phyloP scores from a whole-genome alignment of 2,329 filamentous ascomycete species.

The Huntiella savannae region DNA sequence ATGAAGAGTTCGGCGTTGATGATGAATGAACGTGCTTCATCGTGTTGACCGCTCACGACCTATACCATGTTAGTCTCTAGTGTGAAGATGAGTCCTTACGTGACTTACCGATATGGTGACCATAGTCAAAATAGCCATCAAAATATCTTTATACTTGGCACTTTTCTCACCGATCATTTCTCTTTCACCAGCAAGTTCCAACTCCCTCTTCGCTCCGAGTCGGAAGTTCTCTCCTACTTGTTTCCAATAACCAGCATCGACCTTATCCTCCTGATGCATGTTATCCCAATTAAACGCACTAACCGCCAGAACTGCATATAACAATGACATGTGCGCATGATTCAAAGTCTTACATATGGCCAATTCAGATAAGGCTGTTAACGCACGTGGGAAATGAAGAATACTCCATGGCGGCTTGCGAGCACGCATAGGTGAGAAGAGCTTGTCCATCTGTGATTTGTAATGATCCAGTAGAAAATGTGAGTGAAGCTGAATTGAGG shows the following conservation, averaged over 20 bases:
- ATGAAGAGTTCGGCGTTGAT: constrained; percentile 26
- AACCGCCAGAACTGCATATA: constrained; percentile 21
- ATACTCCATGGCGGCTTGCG: constrained; percentile 24
- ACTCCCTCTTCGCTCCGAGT: constrained; percentile 17
- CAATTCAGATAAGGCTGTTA: constrained; percentile 19
- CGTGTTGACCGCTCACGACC: constrained; percentile 16
- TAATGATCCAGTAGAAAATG: constrained; percentile 21
- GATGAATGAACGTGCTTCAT: constrained; percentile 20
- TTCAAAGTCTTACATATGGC: constrained; percentile 19
- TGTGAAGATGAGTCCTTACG: no score
- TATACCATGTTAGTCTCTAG: not conserved
- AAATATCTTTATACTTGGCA: constrained; percentile 23
- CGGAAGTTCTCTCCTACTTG: constrained; percentile 17
- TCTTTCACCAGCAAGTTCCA: constrained; percentile 17
- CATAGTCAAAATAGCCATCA: constrained; percentile 24
- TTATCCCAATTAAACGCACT: constrained; percentile 21
- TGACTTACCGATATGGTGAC: constrained; percentile 17
- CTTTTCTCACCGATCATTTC: constrained; percentile 18
- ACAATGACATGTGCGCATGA: constrained; percentile 19
- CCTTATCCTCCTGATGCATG: constrained; percentile 14
- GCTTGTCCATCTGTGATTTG: constrained; percentile 18
- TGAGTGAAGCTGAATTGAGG: constrained; percentile 2
- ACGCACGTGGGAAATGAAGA: constrained; percentile 21
- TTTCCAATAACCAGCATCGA: constrained; percentile 1
- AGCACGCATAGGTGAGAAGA: constrained; percentile 20